A percentile compares a stretch with the other conserved stretches of the same genome.
These are phyloP conservation scores for Alternaria angustiovoidea DNA, from an alignment of 2,329 filamentous ascomycete species.

Conservation along the genomic window DNA sequence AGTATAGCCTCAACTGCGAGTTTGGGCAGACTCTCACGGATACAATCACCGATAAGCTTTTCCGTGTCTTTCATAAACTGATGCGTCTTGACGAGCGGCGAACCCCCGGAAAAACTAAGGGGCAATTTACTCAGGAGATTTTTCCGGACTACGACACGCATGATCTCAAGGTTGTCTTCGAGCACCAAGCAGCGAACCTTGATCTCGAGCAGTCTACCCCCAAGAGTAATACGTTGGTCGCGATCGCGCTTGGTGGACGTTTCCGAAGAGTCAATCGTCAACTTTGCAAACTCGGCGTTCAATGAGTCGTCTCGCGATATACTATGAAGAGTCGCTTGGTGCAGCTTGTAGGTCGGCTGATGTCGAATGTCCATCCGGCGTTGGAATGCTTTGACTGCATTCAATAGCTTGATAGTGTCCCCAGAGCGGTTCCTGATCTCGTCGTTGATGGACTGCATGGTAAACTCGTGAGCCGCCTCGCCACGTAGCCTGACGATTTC, in stretches of 20 bases:
- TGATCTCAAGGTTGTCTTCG: conserved; percentile 42
- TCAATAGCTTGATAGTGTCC: conserved; percentile 23
- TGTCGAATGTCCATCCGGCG: conserved; percentile 36
- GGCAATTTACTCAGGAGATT: background rate
- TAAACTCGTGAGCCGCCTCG: background rate
- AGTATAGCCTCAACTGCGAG: conserved; percentile 49
- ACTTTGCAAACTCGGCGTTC: conserved; percentile 22
- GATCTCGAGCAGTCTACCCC: conserved; percentile 39
- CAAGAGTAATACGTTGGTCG: conserved; percentile 43
- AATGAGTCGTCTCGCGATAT: conserved; percentile 20
- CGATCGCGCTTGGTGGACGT: conserved; percentile 25
- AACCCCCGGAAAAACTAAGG: conserved; percentile 23
- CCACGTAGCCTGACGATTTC: background rate
- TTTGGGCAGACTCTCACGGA: conserved; percentile 46
- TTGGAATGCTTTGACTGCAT: conserved; percentile 28
- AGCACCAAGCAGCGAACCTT: conserved; percentile 39
- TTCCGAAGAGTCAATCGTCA: conserved; percentile 26
- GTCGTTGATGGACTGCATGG: conserved; percentile 7
- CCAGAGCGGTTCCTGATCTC: conserved; percentile 24
- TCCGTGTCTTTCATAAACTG: conserved; percentile 40
- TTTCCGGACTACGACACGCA: conserved; percentile 1
- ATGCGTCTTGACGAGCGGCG: conserved; percentile 10
- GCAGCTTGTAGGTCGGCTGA: conserved; percentile 51
- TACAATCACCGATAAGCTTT: conserved; percentile 42
- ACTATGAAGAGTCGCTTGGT: conserved; percentile 46